phyloP scores from a whole-genome alignment of 306 rosid species.

The Astragalus glycyphyllos region DNA sequence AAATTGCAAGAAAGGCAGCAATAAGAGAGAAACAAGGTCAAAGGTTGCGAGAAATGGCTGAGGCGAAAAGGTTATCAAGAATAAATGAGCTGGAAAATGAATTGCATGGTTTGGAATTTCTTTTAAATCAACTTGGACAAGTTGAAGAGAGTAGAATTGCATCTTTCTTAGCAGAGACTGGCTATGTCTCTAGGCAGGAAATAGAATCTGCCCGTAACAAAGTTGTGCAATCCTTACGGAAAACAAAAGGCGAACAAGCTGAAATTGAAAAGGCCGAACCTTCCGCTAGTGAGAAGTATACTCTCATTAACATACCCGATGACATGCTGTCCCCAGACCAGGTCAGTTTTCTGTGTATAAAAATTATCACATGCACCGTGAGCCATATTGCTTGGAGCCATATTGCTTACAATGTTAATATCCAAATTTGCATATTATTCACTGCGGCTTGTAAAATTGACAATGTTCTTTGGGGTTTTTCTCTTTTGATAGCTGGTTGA shows the following conservation, averaged over 20 bases:
- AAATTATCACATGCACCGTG: conserved; percentile 36
- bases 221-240: conserved; percentile 78
- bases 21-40: conserved; percentile 93
- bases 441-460: conserved; percentile 30
- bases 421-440: conserved; percentile 22
- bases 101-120: conserved; percentile 83
- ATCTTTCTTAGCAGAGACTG: conserved; percentile 81
- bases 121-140: conserved; percentile 78
- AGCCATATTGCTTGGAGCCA: not conserved
- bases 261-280: conserved; percentile 73
- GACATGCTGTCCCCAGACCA: conserved; percentile 82
- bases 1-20: conserved; percentile 98
- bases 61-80: conserved; percentile 88
- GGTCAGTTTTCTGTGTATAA: conserved; percentile 56
- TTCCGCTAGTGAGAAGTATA: conserved; percentile 60
- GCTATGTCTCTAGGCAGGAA: conserved; percentile 87
- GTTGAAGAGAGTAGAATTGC: conserved; percentile 67
- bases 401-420: conserved; percentile 6
- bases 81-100: conserved; percentile 96
- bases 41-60: conserved; percentile 97
- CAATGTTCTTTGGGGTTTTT: conserved; percentile 13
- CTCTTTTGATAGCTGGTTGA: conserved; percentile 67
- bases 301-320: conserved; percentile 84
- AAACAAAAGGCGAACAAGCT: conserved; percentile 87
- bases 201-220: conserved; percentile 79